A percentile compares a stretch with the other conserved stretches of the same genome.
Evolutionary conservation across 177 flowering plant species (phyloP).

Genomic region (Vitis hybrid): DNA sequence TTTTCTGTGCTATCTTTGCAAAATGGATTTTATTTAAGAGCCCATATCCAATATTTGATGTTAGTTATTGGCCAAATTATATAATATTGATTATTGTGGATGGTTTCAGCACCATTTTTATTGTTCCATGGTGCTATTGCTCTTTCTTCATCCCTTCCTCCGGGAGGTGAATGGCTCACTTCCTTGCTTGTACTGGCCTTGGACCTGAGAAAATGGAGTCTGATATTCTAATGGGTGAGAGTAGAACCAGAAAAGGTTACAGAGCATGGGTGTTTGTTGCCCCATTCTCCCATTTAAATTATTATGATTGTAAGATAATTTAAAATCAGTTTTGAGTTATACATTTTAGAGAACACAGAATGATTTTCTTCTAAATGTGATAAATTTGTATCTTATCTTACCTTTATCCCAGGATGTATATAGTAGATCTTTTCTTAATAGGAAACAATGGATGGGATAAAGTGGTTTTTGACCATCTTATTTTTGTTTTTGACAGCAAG

Average conservation of each 20-base stretch:
- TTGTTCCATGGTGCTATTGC: neutral
- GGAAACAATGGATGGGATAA: neutral
- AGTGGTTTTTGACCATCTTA: neutral
- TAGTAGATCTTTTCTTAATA: neutral
- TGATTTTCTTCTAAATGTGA: neutral
- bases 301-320: neutral
- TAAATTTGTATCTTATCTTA: no score
- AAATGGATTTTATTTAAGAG: no score
- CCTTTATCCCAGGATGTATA: neutral
- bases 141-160: neutral
- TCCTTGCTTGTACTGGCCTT: neutral
- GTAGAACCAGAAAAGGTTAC: no score
- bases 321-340: neutral
- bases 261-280: neutral
- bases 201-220: neutral
- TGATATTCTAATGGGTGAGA: neutral
- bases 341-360: neutral
- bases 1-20: no score
- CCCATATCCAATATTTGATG: no score
- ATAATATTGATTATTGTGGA: neutral
- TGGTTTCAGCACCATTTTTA: neutral
- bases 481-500: slow-evolving; percentile 61
- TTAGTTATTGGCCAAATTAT: no score
- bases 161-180: neutral
- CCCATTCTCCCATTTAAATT: neutral